These are phyloP conservation scores for Talaromyces sp. DNA, from an alignment of 2,329 filamentous ascomycete species.

Conservation along the genomic window DNA sequence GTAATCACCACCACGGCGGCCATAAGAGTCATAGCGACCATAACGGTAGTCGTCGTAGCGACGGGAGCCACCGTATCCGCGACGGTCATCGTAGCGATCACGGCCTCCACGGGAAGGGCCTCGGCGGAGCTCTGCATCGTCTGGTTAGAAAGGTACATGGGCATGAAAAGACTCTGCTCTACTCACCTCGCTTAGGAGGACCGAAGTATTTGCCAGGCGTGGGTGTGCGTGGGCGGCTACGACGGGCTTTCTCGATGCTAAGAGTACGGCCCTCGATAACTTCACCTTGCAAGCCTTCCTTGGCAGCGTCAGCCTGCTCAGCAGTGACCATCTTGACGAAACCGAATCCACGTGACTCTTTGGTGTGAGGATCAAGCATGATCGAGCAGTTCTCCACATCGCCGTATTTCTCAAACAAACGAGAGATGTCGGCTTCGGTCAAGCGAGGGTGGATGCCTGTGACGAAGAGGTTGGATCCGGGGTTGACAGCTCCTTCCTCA, in stretches of 20 bases:
- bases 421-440: constrained; percentile 81
- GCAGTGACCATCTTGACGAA: constrained; percentile 98
- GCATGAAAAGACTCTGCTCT: not conserved
- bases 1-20: constrained; percentile 58
- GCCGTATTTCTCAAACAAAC: constrained; percentile 97
- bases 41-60: constrained; percentile 41
- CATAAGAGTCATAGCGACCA: constrained; percentile 46
- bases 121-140: constrained; percentile 30
- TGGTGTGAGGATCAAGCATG: constrained; percentile 97
- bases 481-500: constrained; percentile 77
- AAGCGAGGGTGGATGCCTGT: constrained; percentile 95
- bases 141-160: not conserved
- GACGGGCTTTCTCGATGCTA: constrained; percentile 98
- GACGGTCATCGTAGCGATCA: constrained; percentile 49
- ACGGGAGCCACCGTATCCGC: constrained; percentile 46
- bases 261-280: constrained; percentile 90
- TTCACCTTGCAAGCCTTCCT: constrained; percentile 92
- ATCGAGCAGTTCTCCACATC: constrained; percentile 99
- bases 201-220: constrained; percentile 99
- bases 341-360: constrained; percentile 96
- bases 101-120: constrained; percentile 37
- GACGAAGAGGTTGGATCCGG: constrained; percentile 96
- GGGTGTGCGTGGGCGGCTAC: constrained; percentile 87
- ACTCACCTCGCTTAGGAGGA: constrained; percentile 90
- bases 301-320: constrained; percentile 93